Evolutionary conservation across 768 basidiomycete genomes (phyloP).

Genomic region (Auricularia sp.): DNA sequence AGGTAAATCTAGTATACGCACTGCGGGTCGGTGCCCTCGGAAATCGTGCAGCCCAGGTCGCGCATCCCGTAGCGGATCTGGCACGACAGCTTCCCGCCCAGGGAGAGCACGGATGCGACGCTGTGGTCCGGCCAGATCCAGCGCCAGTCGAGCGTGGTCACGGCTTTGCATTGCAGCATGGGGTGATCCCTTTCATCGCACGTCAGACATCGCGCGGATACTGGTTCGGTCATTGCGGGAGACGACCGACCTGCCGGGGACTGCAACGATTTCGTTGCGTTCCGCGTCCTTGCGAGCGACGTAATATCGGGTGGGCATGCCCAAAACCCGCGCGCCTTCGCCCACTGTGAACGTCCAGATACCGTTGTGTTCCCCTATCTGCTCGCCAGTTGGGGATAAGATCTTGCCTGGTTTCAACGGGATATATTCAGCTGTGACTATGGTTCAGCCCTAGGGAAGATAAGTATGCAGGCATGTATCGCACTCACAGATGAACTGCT

Average conservation of each 20-base stretch:
- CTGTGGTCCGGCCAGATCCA: conserved; percentile 44
- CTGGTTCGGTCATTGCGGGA: conserved; percentile 10
- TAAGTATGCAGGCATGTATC: background rate
- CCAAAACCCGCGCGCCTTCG: conserved; percentile 59
- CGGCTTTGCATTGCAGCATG: conserved; percentile 31
- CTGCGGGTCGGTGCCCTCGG: conserved; percentile 25
- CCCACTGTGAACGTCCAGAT: conserved; percentile 84
- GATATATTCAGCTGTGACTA: conserved; percentile 61
- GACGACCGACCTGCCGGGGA: conserved; percentile 48
- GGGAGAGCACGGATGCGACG: background rate
- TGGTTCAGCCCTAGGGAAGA: background rate
- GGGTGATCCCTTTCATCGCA: conserved; percentile 43
- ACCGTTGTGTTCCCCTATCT: conserved; percentile 56
- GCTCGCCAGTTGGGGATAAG: conserved; percentile 44
- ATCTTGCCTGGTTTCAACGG: conserved; percentile 60
- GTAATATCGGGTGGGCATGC: conserved; percentile 53
- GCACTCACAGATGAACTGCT: conserved; percentile 57
- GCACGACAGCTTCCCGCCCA: conserved; percentile 27
- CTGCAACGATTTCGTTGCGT: conserved; percentile 64
- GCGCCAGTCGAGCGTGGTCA: conserved; percentile 39
- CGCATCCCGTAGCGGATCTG: conserved; percentile 65
- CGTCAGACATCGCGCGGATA: background rate
- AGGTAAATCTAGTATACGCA: conserved; percentile 10
- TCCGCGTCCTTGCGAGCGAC: conserved; percentile 60
- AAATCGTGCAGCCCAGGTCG: conserved; percentile 42